These are phyloP conservation scores for Naganishia friedmannii DNA, from an alignment of 768 basidiomycete species.

Conservation along the genomic window DNA sequence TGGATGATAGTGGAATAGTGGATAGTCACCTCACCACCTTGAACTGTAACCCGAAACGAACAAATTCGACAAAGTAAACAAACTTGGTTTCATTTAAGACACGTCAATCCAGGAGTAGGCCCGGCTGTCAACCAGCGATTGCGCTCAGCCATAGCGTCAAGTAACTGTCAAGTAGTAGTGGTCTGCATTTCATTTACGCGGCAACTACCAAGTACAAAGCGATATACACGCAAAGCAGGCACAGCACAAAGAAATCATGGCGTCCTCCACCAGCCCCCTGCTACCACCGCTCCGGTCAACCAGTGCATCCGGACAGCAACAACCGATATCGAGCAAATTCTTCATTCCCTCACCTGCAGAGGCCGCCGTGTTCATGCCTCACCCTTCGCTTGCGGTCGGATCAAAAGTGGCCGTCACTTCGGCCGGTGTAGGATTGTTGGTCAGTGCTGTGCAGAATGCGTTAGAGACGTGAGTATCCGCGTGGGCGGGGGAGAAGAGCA, in stretches of 20 bases:
- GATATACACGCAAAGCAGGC: too few relatives aligned
- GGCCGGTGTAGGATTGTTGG: conserved; percentile 54
- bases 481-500: not conserved
- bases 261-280: conserved; percentile 34
- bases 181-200: not conserved
- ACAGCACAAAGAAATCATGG: not conserved
- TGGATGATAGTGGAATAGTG: not conserved
- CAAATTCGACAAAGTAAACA: conserved; percentile 14
- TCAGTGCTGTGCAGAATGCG: conserved; percentile 69
- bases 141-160: not conserved
- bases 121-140: conserved; percentile 8
- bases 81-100: not conserved
- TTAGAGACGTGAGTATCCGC: conserved; percentile 55
- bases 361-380: conserved; percentile 43
- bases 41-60: conserved; percentile 1
- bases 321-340: conserved; percentile 32
- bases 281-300: conserved; percentile 40
- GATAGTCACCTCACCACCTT: not conserved
- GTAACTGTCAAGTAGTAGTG: not conserved
- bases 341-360: conserved; percentile 44
- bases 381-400: conserved; percentile 42
- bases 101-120: not conserved
- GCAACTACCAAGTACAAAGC: not conserved
- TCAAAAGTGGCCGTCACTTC: conserved; percentile 48
- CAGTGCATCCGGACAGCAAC: conserved; percentile 23